Evolutionary conservation across 768 basidiomycete species (phyloP).

Genomic region (Panus rudis): DNA sequence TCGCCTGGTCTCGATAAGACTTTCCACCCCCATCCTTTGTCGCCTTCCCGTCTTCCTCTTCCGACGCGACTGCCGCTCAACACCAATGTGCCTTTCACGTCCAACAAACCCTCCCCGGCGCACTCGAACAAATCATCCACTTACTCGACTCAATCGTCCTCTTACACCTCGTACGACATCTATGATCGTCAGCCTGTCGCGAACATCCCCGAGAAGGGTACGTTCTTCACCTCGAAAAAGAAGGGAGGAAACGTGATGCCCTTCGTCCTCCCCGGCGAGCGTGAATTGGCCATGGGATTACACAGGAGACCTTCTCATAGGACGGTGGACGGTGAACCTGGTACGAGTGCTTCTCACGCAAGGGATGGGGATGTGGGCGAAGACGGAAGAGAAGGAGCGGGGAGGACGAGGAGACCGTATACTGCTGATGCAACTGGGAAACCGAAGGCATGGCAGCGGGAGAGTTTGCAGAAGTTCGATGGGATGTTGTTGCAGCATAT

Average conservation of each 20-base stretch:
- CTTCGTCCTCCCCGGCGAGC: not conserved
- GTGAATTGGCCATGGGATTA: too few species aligned
- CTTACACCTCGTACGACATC: slow-evolving; percentile 22
- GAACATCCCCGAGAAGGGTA: slow-evolving; percentile 37
- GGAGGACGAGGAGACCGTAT: slow-evolving; percentile 11
- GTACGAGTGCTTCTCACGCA: slow-evolving; percentile 4
- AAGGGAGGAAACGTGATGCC: slow-evolving; percentile 22
- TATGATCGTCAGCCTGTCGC: slow-evolving; percentile 43
- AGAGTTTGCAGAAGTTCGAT: slow-evolving; percentile 61
- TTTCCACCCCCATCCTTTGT: too few species aligned
- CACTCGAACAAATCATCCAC: too few species aligned
- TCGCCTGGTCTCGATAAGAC: slow-evolving; percentile 6
- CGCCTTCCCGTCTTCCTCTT: too few species aligned
- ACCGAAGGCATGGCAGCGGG: slow-evolving; percentile 36
- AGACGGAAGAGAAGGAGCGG: not conserved
- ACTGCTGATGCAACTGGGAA: slow-evolving; percentile 6
- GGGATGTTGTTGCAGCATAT: slow-evolving; percentile 79
- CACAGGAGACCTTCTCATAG: too few species aligned
- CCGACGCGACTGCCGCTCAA: too few species aligned
- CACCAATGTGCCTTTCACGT: too few species aligned
- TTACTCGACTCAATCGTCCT: too few species aligned
- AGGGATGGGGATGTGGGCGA: not conserved
- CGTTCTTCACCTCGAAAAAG: slow-evolving; percentile 41
- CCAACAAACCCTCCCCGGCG: too few species aligned
- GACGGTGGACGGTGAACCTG: not conserved